Percentiles rank a stretch among this genome's conserved stretches.
These are phyloP conservation scores for Suhomyces sp. DNA, from an alignment of 805 yeast species.

Conservation along the genomic window DNA sequence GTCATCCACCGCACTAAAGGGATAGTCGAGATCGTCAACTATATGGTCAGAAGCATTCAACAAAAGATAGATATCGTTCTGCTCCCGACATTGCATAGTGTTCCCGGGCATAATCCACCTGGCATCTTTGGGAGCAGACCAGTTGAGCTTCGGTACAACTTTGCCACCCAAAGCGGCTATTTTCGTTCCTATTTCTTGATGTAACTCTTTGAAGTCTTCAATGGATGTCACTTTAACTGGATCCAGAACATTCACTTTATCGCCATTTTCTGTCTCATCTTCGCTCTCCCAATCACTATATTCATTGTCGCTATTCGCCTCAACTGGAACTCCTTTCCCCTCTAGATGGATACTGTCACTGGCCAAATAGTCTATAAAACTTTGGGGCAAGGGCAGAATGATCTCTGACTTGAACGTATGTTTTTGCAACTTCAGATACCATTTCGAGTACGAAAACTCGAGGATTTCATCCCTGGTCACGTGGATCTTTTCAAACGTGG, in stretches of 20 bases:
- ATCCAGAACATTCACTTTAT: no score
- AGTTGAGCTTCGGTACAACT: constrained; percentile 86
- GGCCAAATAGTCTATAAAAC: constrained; percentile 36
- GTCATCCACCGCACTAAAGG: constrained; percentile 52
- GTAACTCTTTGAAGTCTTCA: constrained; percentile 57
- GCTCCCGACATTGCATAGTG: constrained; percentile 65
- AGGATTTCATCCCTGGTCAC: constrained; percentile 28
- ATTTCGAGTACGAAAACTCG: constrained; percentile 34
- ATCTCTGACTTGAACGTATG: constrained; percentile 23
- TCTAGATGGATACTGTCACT: constrained; percentile 72
- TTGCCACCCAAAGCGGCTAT: constrained; percentile 52
- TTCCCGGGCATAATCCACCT: constrained; percentile 85
- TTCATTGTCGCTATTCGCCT: constrained; percentile 54
- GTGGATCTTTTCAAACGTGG: constrained; percentile 29
- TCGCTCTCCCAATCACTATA: constrained; percentile 74
- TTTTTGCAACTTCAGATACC: constrained; percentile 28
- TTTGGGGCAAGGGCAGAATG: constrained; percentile 32
- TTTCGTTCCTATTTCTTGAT: constrained; percentile 45
- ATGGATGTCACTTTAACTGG: constrained; percentile 23
- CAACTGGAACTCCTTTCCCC: constrained; percentile 37
- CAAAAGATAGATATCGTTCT: constrained; percentile 75
- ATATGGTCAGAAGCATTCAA: constrained; percentile 87
- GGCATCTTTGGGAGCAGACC: constrained; percentile 97
- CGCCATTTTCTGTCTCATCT: constrained; percentile 15
- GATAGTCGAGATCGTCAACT: constrained; percentile 76